Conservation (phyloP, 1,284 basidiomycete species). For the Mycena sp. region DNA sequence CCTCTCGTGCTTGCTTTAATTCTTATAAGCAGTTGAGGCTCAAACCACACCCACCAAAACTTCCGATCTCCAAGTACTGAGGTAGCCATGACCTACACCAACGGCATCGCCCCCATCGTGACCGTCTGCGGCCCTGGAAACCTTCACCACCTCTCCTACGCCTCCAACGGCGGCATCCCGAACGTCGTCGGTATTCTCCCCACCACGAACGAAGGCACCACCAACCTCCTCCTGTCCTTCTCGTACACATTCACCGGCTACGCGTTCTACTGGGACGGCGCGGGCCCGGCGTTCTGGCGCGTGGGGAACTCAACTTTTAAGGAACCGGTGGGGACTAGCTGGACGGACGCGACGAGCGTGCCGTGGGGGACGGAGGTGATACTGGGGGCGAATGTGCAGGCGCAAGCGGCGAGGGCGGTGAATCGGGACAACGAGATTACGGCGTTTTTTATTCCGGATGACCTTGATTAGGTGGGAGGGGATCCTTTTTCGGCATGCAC, state of each 20-base stretch:
- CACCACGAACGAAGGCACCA: background rate
- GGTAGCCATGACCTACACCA: constrained; percentile 40
- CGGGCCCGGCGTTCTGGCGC: constrained; percentile 18
- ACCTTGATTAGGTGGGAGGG: background rate
- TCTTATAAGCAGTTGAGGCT: no score
- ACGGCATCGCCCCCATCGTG: constrained; percentile 34
- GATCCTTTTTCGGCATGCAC: no score
- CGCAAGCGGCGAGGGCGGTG: background rate
- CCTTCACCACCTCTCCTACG: constrained; percentile 23
- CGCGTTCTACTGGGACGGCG: constrained; percentile 30
- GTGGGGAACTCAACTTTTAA: background rate
- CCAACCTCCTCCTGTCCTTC: constrained; percentile 23
- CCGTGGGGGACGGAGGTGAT: constrained; percentile 2
- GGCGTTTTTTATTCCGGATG: background rate
- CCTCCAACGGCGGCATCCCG: background rate
- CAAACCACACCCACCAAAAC: no score
- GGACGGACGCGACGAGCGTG: constrained; percentile 6
- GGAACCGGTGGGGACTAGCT: constrained; percentile 17
- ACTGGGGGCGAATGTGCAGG: background rate
- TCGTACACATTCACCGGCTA: constrained; percentile 22
- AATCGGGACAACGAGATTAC: constrained; percentile 1
- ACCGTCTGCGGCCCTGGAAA: constrained; percentile 24
- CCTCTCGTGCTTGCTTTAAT: no score
- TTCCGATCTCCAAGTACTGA: no score
- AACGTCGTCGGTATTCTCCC: constrained; percentile 20